Evolutionary conservation across 140 eudicot species (phyloP), one percentile per base, ranked within the genome.

Genomic region (Cichorium intybus): DNA sequence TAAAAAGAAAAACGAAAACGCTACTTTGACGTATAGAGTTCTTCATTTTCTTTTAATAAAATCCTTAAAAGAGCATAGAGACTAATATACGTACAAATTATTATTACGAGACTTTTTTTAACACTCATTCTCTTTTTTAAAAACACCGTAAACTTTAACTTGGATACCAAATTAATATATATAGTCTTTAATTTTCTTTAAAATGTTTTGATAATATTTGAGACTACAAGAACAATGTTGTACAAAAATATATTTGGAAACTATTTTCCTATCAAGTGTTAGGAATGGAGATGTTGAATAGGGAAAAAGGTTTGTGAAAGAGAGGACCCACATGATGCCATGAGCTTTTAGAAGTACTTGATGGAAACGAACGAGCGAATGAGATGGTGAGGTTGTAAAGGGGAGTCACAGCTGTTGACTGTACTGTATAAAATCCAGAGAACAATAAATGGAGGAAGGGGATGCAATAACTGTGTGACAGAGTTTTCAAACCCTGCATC

Each of bases 401-500:
- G 31, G 46, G 63, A 11, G 11, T 74, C 54, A 67, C 49, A 69
- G 68, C 52, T 60, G 73, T 80, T 70, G 81, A 80, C 75, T 70
- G 85, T 80, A 80, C 72, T 51, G 28, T 66, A 64, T 60, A 49
- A 69, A 49, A 68, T 39, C 73, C 72, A 69, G 50, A 70, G 60
- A 71, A 66, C 77, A 76, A 80, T 80, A 75, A 80, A 80, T 75
- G 78, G 69, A 62, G 65, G 28, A 37, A 26, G 11, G 70, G 63
- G 56, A 17, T 45, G 75, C 70, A 43, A 68, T 71, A 60, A 72
- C 76, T 64, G 55, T 56, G 72, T 61, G 39, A 7, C 81, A 75
- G 76, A 60, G 69, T 67, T 68, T 72, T 81, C 82, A 72, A 77
- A 72, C 76, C 49, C 86, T 81, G 82, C 79, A 76, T 34, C 77